Conservation (phyloP, 495 filamentous ascomycete species). For the Podospora pseudocomata region DNA sequence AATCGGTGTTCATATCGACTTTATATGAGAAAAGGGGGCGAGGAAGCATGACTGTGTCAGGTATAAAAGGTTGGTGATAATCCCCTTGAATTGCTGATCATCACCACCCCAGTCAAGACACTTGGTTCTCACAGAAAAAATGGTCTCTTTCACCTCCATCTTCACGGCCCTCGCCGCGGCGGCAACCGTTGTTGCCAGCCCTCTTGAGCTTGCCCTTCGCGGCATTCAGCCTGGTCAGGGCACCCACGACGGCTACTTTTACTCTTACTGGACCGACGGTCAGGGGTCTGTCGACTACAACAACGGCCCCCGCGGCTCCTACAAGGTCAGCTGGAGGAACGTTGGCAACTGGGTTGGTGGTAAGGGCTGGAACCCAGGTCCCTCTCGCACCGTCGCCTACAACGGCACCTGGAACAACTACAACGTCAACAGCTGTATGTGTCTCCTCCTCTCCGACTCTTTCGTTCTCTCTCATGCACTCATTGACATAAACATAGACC, state of each 20-base stretch:
- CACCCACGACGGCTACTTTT: constrained; percentile 55
- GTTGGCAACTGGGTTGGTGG: constrained; percentile 56
- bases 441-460: too few species aligned
- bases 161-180: constrained; percentile 4
- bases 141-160: constrained; percentile 9
- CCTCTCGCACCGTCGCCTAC: constrained; percentile 25
- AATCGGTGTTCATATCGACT: neutral
- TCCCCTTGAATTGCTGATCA: neutral
- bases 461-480: neutral
- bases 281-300: constrained; percentile 50
- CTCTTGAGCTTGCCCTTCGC: constrained; percentile 2
- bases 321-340: constrained; percentile 50
- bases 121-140: neutral
- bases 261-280: constrained; percentile 57
- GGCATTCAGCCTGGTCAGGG: constrained; percentile 37
- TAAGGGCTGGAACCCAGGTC: constrained; percentile 56
- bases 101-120: neutral
- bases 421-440: constrained; percentile 28
- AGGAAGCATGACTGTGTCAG: neutral
- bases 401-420: constrained; percentile 29
- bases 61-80: neutral
- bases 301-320: constrained; percentile 49
- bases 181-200: neutral
- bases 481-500: constrained; percentile 15
- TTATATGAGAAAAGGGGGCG: neutral